These are phyloP conservation scores for Coleophoma eucalyptorum DNA, from an alignment of 2,329 filamentous ascomycete species.

Conservation along the genomic window DNA sequence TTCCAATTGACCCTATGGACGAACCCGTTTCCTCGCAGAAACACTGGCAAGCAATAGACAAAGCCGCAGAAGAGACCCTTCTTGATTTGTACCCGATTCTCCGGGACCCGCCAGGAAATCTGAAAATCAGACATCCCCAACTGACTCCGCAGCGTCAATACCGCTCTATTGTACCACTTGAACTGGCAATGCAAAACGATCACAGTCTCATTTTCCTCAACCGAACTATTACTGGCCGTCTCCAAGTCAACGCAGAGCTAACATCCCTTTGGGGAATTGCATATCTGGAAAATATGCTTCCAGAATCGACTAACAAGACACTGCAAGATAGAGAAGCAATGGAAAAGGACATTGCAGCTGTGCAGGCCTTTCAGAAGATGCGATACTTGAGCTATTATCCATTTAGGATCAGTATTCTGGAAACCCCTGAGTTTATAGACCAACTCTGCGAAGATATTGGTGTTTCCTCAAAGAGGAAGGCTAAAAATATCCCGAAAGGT, in stretches of 20 bases:
- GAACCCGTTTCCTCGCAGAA: background rate
- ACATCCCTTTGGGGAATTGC: constrained; percentile 9
- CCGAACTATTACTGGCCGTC: background rate
- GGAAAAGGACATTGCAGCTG: constrained; percentile 8
- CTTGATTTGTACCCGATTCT: constrained; percentile 5
- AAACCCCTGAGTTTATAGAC: constrained; percentile 5
- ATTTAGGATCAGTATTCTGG: constrained; percentile 2
- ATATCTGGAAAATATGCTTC: constrained; percentile 8
- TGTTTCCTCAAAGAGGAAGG: constrained; percentile 10
- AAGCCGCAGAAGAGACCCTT: background rate
- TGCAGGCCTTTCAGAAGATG: constrained; percentile 4
- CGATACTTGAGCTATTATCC: constrained; percentile 4
- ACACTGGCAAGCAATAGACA: constrained; percentile 6
- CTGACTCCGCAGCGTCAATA: constrained; percentile 3
- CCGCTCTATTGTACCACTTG: constrained; percentile 6
- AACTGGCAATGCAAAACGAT: constrained; percentile 5
- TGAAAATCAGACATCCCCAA: background rate
- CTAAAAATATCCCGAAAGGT: background rate
- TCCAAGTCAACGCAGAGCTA: constrained; percentile 4
- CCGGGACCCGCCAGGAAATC: constrained; percentile 1
- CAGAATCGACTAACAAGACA: background rate
- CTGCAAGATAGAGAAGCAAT: constrained; percentile 4
- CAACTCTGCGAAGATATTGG: constrained; percentile 4
- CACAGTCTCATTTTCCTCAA: constrained; percentile 6
- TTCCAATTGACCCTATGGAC: background rate